Percentiles rank a stretch among this genome's conserved stretches.
These are phyloP conservation scores for Thermothielavioides terrestris DNA, from an alignment of 495 filamentous ascomycete genomes.

Conservation along the genomic window DNA sequence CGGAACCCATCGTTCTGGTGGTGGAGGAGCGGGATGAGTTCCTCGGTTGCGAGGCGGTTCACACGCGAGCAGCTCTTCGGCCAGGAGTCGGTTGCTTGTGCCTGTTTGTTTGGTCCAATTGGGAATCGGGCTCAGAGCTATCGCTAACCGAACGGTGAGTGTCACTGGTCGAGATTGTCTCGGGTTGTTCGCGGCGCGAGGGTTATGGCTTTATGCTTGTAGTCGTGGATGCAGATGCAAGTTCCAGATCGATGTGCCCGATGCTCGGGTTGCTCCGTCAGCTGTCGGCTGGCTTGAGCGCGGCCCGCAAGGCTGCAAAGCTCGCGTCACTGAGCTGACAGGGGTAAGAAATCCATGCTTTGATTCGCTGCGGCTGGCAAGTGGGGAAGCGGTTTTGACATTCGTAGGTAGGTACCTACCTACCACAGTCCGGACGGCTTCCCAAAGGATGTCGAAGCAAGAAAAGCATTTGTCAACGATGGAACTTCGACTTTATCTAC, in stretches of 20 bases:
- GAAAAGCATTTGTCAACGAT: too few species aligned
- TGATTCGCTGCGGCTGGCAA: conserved; percentile 6
- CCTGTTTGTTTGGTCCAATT: neutral
- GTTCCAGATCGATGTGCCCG: conserved; percentile 4
- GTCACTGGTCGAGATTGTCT: neutral
- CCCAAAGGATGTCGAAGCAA: too few species aligned
- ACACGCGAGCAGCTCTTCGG: neutral
- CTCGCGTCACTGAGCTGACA: conserved; percentile 16
- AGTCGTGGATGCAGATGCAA: neutral
- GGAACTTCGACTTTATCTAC: too few species aligned
- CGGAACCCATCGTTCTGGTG: conserved; percentile 66
- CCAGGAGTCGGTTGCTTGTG: neutral
- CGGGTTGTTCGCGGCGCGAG: neutral
- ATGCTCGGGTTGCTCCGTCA: conserved; percentile 8
- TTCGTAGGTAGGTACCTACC: too few species aligned
- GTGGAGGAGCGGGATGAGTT: neutral
- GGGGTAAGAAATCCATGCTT: neutral
- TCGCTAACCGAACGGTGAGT: neutral
- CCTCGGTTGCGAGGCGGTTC: neutral
- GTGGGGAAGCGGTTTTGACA: too few species aligned
- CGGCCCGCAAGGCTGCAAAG: conserved; percentile 19
- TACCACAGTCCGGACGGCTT: too few species aligned
- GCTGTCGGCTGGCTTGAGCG: conserved; percentile 12
- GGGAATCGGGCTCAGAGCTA: neutral
- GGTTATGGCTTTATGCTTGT: neutral